These are phyloP conservation scores for Rhytidhysteron rufulum DNA, from an alignment of 2,329 filamentous ascomycete genomes.

Conservation along the genomic window DNA sequence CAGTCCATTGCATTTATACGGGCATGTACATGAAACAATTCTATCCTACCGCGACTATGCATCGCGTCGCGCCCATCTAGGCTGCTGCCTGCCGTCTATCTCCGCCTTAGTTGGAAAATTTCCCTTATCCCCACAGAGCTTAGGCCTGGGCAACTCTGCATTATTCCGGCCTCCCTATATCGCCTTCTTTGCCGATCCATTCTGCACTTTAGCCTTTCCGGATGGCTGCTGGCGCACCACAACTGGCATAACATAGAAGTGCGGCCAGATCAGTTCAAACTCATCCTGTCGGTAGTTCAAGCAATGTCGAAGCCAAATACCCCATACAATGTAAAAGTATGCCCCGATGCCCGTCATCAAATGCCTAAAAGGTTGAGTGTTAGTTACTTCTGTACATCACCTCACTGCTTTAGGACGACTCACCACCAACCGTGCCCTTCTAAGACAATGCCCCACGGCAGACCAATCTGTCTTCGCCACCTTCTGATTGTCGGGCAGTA, in stretches of 20 bases:
- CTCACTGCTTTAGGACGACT: too few species aligned
- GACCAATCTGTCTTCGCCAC: constrained; percentile 64
- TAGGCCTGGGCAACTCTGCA: too few species aligned
- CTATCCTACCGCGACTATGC: too few species aligned
- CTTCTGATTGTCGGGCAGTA: constrained; percentile 63
- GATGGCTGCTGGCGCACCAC: constrained; percentile 37
- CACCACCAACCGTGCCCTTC: constrained; percentile 72
- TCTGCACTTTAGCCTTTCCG: constrained; percentile 9
- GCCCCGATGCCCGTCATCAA: constrained; percentile 77
- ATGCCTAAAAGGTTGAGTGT: constrained; percentile 53
- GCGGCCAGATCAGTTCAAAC: constrained; percentile 68
- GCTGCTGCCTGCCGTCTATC: too few species aligned
- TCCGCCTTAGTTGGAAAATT: too few species aligned
- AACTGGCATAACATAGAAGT: constrained; percentile 52
- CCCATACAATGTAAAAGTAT: constrained; percentile 82
- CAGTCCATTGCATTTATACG: too few species aligned
- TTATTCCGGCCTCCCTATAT: too few species aligned
- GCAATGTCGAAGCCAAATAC: constrained; percentile 75
- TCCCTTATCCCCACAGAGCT: too few species aligned
- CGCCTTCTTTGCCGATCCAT: constrained; percentile 31
- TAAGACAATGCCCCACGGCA: constrained; percentile 76
- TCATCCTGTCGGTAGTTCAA: constrained; percentile 69
- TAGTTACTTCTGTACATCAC: too few species aligned
- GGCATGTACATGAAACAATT: too few species aligned
- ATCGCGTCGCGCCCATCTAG: too few species aligned